Percentiles rank a stretch among this genome's conserved stretches.
Conservation (phyloP, 352 stramenopile species). For the Globisporangium echinulatum region DNA sequence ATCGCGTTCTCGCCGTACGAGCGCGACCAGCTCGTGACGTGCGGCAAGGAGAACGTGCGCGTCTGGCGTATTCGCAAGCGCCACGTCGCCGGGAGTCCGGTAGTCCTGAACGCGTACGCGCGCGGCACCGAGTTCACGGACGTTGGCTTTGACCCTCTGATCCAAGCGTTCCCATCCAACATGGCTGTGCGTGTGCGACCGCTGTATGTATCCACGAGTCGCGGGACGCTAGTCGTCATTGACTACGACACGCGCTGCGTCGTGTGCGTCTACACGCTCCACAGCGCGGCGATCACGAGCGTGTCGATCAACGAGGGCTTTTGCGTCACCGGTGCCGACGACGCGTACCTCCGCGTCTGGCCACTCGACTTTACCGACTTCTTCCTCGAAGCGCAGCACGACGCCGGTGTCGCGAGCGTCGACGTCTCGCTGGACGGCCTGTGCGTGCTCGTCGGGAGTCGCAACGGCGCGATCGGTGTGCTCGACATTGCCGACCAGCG, state of each 20-base stretch:
- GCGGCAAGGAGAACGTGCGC: conserved; percentile 88
- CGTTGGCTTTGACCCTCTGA: conserved; percentile 75
- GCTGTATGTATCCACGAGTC: conserved; percentile 73
- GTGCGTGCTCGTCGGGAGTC: conserved; percentile 63
- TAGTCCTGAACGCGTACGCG: conserved; percentile 88
- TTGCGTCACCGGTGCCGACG: conserved; percentile 82
- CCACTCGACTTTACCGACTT: conserved; percentile 90
- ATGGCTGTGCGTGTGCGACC: conserved; percentile 36
- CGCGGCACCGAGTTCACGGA: conserved; percentile 80
- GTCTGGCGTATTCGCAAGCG: conserved; percentile 79
- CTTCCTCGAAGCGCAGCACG: conserved; percentile 87
- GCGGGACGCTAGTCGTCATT: conserved; percentile 73
- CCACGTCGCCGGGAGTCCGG: conserved; percentile 72
- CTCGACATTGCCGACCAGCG: conserved; percentile 78
- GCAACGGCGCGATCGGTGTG: conserved; percentile 74
- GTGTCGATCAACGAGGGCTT: conserved; percentile 87
- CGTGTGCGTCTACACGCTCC: conserved; percentile 87
- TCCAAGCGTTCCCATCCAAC: conserved; percentile 48
- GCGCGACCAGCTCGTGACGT: conserved; percentile 74
- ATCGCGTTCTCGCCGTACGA: conserved; percentile 86
- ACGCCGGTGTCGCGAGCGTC: conserved; percentile 52
- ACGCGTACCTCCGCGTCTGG: conserved; percentile 88
- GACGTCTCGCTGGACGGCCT: conserved; percentile 79
- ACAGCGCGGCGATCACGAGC: conserved; percentile 79
- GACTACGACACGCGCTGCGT: conserved; percentile 80